Conservation (phyloP, 495 filamentous ascomycete genomes). For the Trypethelium eluteriae region DNA sequence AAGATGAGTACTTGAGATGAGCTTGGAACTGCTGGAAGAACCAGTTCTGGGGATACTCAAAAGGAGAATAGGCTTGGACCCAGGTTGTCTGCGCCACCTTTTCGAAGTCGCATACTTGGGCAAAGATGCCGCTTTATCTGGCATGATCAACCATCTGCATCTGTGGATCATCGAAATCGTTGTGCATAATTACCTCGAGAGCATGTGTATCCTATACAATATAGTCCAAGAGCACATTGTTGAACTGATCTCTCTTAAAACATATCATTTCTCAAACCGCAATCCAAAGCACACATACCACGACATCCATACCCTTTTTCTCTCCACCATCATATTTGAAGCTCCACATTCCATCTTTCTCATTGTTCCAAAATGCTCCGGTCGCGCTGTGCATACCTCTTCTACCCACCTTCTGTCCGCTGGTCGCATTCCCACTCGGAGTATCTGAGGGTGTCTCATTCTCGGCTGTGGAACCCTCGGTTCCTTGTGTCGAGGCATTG, state of each 20-base stretch:
- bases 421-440: constrained; percentile 22
- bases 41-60: too few relatives aligned
- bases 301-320: constrained; percentile 79
- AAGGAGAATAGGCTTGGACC: too few relatives aligned
- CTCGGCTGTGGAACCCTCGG: constrained; percentile 30
- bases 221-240: neutral
- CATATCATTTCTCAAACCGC: constrained; percentile 14
- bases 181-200: too few relatives aligned
- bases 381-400: constrained; percentile 94
- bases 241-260: neutral
- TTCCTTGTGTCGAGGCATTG: constrained; percentile 14
- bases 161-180: too few relatives aligned
- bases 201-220: too few relatives aligned
- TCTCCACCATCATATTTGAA: constrained; percentile 86
- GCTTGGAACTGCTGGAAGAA: neutral
- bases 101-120: too few relatives aligned
- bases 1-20: neutral
- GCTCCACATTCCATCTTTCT: constrained; percentile 96
- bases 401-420: constrained; percentile 56
- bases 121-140: too few relatives aligned
- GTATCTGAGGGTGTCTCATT: constrained; percentile 23
- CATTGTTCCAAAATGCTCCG: constrained; percentile 95
- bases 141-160: too few relatives aligned
- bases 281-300: constrained; percentile 89
- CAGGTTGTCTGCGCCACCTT: too few relatives aligned